Base-by-base conservation (phyloP, 106 monocot species). In the Acorus calamus region DNA sequence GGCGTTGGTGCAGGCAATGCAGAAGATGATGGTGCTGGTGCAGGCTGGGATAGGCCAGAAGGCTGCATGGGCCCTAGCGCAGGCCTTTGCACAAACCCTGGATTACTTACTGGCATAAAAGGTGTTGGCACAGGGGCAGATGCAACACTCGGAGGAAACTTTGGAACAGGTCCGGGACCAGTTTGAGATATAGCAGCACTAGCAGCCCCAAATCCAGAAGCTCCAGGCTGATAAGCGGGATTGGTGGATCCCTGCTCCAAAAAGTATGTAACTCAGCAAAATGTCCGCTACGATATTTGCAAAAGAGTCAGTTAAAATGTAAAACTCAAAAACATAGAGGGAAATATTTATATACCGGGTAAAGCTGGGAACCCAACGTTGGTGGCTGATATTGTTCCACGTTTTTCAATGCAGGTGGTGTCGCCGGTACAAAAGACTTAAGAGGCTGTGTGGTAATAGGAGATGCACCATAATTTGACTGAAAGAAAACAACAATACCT, bases 371-470 rank as follows among this genome's bases (percentile, higher is more conserved):
- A 28, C 76, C 91, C 55, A 85, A 70, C 45, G 71, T 83, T 11
- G 78, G 75, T 52, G 80, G 87, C 73, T 87, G 87, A 64, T 87
- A 91, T 55, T 83, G 87, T 11, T 81, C 81, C 7, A 76, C 84
- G 79, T 98, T 87, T 81, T 64, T 78, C 45, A 96, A 56, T 14
- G 74, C 55, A n/a, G 81, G 76, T 46, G 74, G 76, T 48, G 73
- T 76, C 72, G 85, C 52, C 63, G 96, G 96, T 62, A 81, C 73
- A 68, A 91, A 98, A 28, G 84, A 53, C 56, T 44, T 85, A n/a
- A 74, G 45, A 62, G 77, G 87, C 74, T 87, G 87, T 42, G 85
- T 47, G 42, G 68, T 42, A 11, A 55, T 66, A 66, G 79, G 52
- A 66, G 77, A 65, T 68, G 84, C 69, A 52, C 48, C 43, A 77